Conservation (phyloP, 176 grass and related monocot species). For the Zea luxurians region DNA sequence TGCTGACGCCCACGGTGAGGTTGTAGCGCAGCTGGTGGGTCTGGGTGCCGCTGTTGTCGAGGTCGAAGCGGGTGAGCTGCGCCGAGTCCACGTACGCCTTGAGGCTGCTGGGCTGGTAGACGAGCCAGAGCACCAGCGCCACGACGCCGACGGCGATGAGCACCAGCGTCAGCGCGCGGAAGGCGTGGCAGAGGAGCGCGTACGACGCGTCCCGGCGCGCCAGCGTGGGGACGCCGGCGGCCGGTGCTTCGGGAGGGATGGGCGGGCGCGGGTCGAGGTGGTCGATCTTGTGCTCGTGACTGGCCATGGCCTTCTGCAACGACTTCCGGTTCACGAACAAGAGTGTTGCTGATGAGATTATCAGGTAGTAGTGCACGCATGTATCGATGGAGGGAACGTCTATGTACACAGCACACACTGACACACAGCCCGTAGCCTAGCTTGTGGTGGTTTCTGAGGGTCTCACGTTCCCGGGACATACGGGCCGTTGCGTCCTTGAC, state of each 20-base stretch:
- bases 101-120: conserved; percentile 53
- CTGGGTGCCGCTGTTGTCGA: conserved; percentile 1
- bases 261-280: conserved; percentile 12
- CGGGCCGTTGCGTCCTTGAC: conserved; percentile 2
- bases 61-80: conserved; percentile 49
- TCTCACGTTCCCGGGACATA: not conserved
- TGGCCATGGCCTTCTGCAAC: conserved; percentile 17
- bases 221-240: not conserved
- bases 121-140: conserved; percentile 53
- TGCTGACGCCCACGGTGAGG: conserved; percentile 40
- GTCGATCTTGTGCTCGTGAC: conserved; percentile 39
- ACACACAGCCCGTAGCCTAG: not conserved
- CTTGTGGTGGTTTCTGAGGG: not conserved
- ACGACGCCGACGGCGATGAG: conserved; percentile 42
- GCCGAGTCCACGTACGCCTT: conserved; percentile 49
- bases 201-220: not conserved
- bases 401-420: not conserved
- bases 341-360: not conserved
- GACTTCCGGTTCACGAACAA: not conserved
- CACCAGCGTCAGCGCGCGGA: conserved; percentile 30
- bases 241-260: conserved; percentile 12
- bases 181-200: conserved; percentile 17
- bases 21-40: conserved; percentile 37
- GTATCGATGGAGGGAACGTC: not conserved
- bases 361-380: not conserved